Evolutionary conservation across 2,329 filamentous ascomycete species (phyloP), one percentile per base, ranked within the genome.

Genomic region (Botrytis aclada): DNA sequence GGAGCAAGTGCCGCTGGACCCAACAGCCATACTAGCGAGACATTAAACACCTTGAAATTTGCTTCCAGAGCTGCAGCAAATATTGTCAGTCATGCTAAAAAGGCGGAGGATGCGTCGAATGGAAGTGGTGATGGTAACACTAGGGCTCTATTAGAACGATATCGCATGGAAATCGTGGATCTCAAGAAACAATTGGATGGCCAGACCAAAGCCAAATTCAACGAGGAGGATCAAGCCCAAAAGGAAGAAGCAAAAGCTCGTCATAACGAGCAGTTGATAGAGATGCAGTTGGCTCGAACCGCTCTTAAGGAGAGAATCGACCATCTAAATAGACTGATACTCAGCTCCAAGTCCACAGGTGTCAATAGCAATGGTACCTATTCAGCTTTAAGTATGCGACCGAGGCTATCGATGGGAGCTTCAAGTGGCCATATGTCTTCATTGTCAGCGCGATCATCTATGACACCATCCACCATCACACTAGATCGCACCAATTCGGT

Each of bases 231-330:
- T 79, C 88, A 90, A 77, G 90, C 86, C 58, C 86, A 90, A 29
- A 91, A 96, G 81, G 89, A 92, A 77, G 93, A 98, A 82, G 92
- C 93, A 12, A 91, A 94, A 77, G 89, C 93, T 77, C 90, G 94
- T 56, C 96, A 98, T 77, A 95, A 98, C 80, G 96, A 98, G 84
- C 96, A 99, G 82, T 95, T 99, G 88, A 86, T 99, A 71, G 96
- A 99, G 83, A 98, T 99, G 93, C 96, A 99, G 81, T 88, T 99
- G 64, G 96, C 96, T 45, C 90, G 96, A 60, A 99, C 96, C 0
- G 96, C 96, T 0, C 84, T 99, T 71, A 99, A 98, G 82, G 96
- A 99, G 84, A 91, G 96, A 43, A 99, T 99, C 78, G 95, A 98
- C 81, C 96, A 99, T 82, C 86, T 99, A 64, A 99, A 98, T 83